Conservation (phyloP, 139 green algal species). For the Volvox reticuliferus region DNA sequence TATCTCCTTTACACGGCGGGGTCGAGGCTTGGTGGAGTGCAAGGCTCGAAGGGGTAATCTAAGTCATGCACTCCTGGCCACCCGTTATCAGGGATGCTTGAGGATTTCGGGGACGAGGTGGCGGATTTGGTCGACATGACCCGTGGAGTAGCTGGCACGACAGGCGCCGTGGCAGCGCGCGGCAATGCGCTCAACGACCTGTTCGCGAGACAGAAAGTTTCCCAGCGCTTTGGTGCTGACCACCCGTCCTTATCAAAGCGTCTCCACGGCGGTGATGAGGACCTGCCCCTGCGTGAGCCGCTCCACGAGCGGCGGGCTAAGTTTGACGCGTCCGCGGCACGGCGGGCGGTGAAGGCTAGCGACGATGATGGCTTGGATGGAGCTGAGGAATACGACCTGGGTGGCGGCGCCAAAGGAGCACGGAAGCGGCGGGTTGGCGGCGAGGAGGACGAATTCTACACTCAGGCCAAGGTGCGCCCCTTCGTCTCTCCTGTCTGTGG, state of each 20-base stretch:
- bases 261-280: conserved; percentile 60
- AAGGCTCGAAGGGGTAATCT: too few relatives aligned
- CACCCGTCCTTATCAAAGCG: conserved; percentile 48
- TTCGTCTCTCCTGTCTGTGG: too few relatives aligned
- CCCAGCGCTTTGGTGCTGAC: conserved; percentile 81
- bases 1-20: too few relatives aligned
- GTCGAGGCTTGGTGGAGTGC: too few relatives aligned
- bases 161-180: background rate
- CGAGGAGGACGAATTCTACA: conserved; percentile 86
- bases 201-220: conserved; percentile 70
- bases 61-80: background rate
- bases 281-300: conserved; percentile 57
- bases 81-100: conserved; percentile 64
- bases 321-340: conserved; percentile 74
- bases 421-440: conserved; percentile 36
- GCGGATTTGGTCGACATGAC: conserved; percentile 80
- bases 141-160: conserved; percentile 24
- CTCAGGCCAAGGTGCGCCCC: conserved; percentile 55
- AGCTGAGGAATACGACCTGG: conserved; percentile 44
- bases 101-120: conserved; percentile 96
- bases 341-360: conserved; percentile 46
- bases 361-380: conserved; percentile 37
- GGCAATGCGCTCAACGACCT: conserved; percentile 58
- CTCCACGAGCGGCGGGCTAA: conserved; percentile 83
- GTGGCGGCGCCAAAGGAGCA: conserved; percentile 33